A percentile compares a stretch with the other conserved stretches of the same genome.
Evolutionary conservation across 2,329 filamentous ascomycete genomes (phyloP).

Genomic region (Fusarium circinatum): DNA sequence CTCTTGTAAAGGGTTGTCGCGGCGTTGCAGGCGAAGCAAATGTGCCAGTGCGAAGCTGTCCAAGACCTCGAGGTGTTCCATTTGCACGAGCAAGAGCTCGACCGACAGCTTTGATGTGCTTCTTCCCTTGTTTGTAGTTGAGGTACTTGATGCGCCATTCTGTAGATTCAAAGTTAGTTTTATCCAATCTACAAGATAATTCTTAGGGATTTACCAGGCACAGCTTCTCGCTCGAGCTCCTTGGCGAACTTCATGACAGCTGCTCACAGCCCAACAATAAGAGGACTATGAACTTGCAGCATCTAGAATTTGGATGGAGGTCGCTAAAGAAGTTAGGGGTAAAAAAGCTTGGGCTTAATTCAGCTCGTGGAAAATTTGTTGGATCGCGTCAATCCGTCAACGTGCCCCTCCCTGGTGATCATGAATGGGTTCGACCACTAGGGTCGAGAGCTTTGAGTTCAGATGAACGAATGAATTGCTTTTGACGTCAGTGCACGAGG

Average conservation of each 20-base stretch:
- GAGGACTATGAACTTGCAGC: constrained; percentile 20
- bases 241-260: constrained; percentile 72
- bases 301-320: constrained; percentile 15
- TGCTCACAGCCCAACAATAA: constrained; percentile 20
- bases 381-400: constrained; percentile 21
- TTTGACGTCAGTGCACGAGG: constrained; percentile 40
- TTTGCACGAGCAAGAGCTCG: constrained; percentile 75
- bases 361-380: background rate
- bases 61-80: constrained; percentile 58
- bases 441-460: background rate
- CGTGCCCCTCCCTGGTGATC: constrained; percentile 30
- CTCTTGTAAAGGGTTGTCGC: constrained; percentile 25
- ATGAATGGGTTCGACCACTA: constrained; percentile 8
- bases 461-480: background rate
- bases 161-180: constrained; percentile 44
- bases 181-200: background rate
- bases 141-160: constrained; percentile 96
- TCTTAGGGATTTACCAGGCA: constrained; percentile 70
- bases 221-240: constrained; percentile 86
- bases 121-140: constrained; percentile 95
- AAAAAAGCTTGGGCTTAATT: constrained; percentile 1
- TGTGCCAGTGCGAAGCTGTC: constrained; percentile 48
- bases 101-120: constrained; percentile 85
- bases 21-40: constrained; percentile 38
- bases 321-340: background rate